These are phyloP conservation scores for Cadophora sp. DNA, from an alignment of 2,329 filamentous ascomycete genomes.

Conservation along the genomic window DNA sequence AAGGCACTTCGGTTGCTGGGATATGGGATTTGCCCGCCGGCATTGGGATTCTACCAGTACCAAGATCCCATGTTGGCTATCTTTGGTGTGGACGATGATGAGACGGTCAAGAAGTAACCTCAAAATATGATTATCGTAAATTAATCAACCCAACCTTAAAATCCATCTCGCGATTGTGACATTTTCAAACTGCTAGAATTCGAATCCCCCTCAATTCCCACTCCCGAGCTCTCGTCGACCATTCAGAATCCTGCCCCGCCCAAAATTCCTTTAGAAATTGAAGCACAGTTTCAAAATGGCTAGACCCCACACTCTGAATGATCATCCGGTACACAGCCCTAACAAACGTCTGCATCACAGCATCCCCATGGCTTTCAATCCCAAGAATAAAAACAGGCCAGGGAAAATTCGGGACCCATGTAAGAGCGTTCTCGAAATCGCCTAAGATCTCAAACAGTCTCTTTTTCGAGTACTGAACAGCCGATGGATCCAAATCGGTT, in stretches of 20 bases:
- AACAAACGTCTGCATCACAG: not conserved
- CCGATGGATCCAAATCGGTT: not conserved
- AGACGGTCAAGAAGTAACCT: conserved; percentile 24
- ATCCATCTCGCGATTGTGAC: not conserved
- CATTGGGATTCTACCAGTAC: conserved; percentile 29
- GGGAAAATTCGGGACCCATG: not conserved
- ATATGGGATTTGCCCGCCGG: conserved; percentile 28
- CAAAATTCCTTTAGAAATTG: not conserved
- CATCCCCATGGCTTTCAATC: not conserved
- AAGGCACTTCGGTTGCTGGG: conserved; percentile 28
- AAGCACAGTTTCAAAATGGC: not conserved
- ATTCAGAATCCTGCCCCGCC: not conserved
- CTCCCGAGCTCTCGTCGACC: not conserved
- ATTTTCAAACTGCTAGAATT: not conserved
- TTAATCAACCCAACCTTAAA: not conserved
- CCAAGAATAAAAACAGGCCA: not conserved
- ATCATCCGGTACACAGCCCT: not conserved
- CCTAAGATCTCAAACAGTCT: not conserved
- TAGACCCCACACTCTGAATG: not conserved
- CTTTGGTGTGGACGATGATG: conserved; percentile 33
- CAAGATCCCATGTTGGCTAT: conserved; percentile 32
- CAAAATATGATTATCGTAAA: not conserved
- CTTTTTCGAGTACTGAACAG: not conserved
- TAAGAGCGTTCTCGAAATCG: not conserved
- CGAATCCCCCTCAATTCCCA: not conserved